A percentile compares a stretch with the other conserved stretches of the same genome.
Evolutionary conservation across 75 land plant species (phyloP).

Genomic region (Pinus tabuliformis): DNA sequence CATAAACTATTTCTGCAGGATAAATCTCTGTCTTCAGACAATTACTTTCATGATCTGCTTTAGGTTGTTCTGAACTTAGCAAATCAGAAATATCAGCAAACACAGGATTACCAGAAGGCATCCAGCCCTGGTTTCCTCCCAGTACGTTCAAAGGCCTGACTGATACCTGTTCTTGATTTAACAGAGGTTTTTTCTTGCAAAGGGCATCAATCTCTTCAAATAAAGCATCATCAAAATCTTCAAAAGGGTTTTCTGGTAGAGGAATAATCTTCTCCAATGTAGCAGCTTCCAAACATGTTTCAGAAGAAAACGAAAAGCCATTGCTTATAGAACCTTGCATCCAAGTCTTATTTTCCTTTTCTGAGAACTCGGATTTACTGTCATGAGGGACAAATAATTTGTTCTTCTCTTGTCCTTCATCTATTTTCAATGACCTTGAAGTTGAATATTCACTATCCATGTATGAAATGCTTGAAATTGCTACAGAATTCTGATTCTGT

Average conservation of each 20-base stretch:
- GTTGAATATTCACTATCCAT: neutral
- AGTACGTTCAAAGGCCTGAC: slow-evolving; percentile 9
- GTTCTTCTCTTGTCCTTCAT: neutral
- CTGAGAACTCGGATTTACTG: slow-evolving; percentile 1
- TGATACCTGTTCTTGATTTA: slow-evolving; percentile 3
- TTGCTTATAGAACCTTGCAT: neutral
- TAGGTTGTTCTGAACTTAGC: neutral
- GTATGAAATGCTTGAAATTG: slow-evolving; percentile 4
- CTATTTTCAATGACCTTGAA: neutral
- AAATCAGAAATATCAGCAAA: neutral
- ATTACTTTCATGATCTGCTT: neutral
- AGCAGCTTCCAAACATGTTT: neutral
- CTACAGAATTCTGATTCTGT: neutral
- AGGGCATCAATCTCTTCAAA: slow-evolving; percentile 61
- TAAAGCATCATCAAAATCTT: slow-evolving; percentile 66
- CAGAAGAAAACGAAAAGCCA: neutral
- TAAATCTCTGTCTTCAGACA: neutral
- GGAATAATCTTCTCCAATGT: neutral
- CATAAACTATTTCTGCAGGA: neutral
- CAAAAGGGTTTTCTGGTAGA: slow-evolving; percentile 12
- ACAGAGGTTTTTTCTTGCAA: slow-evolving; percentile 36
- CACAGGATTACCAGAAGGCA: neutral
- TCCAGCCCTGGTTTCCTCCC: neutral
- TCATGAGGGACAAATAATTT: neutral
- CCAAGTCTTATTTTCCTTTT: neutral